Percentiles rank a stretch among this genome's conserved stretches.
Conservation (phyloP, 305 asterid genomes). For the Solanum hybrid region DNA sequence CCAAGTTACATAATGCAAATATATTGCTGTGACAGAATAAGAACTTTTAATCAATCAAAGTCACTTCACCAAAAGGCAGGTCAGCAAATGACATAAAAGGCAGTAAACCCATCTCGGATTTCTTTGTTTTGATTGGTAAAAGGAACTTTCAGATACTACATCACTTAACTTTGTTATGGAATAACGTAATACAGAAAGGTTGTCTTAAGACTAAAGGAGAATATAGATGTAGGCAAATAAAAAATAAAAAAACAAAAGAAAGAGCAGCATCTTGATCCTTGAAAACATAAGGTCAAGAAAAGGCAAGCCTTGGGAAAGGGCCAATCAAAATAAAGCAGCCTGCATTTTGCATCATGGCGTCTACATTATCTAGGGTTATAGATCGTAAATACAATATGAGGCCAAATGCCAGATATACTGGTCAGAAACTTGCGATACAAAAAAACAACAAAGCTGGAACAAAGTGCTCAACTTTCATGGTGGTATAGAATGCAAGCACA, state of each 20-base stretch:
- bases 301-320: neutral
- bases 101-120: neutral
- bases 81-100: neutral
- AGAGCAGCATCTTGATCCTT: neutral
- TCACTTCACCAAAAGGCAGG: neutral
- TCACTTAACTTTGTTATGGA: neutral
- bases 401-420: neutral
- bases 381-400: neutral
- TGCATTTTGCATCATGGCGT: neutral
- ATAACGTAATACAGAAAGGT: neutral
- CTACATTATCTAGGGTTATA: neutral
- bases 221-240: neutral
- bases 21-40: neutral
- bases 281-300: neutral
- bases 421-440: neutral
- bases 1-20: neutral
- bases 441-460: neutral
- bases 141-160: neutral
- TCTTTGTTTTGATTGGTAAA: neutral
- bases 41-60: neutral
- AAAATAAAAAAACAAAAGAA: neutral
- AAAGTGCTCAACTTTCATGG: neutral
- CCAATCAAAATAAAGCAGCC: neutral
- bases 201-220: neutral
- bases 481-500: neutral